Conservation (phyloP, 23 red algal species). For the Gracilariopsis chorda region DNA sequence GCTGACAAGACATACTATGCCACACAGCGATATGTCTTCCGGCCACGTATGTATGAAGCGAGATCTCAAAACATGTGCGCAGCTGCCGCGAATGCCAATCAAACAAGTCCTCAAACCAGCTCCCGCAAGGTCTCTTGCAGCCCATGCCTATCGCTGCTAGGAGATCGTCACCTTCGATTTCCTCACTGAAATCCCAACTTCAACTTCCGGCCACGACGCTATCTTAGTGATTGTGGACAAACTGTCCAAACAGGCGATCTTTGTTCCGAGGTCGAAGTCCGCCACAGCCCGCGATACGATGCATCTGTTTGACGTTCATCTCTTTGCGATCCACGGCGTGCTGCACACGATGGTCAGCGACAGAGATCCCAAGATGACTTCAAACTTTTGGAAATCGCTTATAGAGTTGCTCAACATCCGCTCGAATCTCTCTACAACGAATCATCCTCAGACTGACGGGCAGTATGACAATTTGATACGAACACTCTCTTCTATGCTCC, state of each 20-base stretch:
- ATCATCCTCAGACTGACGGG: no score
- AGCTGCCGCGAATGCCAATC: neutral
- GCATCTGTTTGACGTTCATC: neutral
- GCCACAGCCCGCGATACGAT: neutral
- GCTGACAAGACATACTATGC: slow-evolving; percentile 6
- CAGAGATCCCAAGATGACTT: slow-evolving; percentile 3
- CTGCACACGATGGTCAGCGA: neutral
- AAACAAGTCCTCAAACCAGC: neutral
- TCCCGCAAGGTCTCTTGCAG: neutral
- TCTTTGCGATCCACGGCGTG: neutral
- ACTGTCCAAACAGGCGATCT: neutral
- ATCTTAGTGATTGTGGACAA: slow-evolving; percentile 1
- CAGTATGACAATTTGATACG: no score
- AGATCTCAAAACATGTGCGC: neutral
- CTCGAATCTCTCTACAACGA: no score
- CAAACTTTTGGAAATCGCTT: neutral
- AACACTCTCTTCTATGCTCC: no score
- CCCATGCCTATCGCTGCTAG: neutral
- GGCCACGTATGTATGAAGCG: slow-evolving; percentile 7
- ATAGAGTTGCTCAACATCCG: no score
- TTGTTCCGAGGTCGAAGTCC: neutral
- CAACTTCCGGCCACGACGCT: neutral
- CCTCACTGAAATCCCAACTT: neutral
- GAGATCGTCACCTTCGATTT: slow-evolving; percentile 33
- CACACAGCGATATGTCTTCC: neutral